Evolutionary conservation across 495 filamentous ascomycete species (phyloP), one percentile per base, ranked within the genome.

Genomic region (Daldinia childiae): DNA sequence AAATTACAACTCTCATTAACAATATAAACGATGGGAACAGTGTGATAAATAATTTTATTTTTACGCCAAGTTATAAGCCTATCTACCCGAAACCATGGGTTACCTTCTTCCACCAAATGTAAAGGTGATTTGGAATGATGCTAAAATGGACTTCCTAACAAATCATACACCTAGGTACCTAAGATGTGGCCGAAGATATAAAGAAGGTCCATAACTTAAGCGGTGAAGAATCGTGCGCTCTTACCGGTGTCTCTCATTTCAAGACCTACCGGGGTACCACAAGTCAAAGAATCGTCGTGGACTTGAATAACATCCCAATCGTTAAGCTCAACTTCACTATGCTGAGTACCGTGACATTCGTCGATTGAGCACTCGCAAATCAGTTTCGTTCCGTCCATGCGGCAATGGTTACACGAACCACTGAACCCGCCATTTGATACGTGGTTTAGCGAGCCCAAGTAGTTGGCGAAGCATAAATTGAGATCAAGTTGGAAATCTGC

Each of bases 391-490:
- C 62, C 62, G 24, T 29, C 15, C 41, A 69, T 62, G 6, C 24
- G 8, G 39, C 71, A 73, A 17, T 14, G 11, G 26, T n/a, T 43
- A n/a, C 71, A 73, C 1, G 71, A 69, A 8, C 11, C 61, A 11
- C 26, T 58, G 12, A 73, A 73, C 19, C 51, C 52, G 52, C 66
- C 71, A 17, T 69, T 52, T 1, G 57, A 5, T 17, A 55, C 17
- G 7, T 62, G 58, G 32, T 66, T 60, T 15, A 73, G 39, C 3
- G 62, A 66, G 12, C 66, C 66, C 3, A 69, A 30, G 21, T 69
- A 69, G 58, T 73, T 73, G 15, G 66, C 71, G 29, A 69, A 63
- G 62, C 71, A 73, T 1, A 15, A 21, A 36, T 73, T 73, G 57
- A 73, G 66, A 15, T 69, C 61, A 38, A 73, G 62, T 17, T 48